Evolutionary conservation across 2,329 filamentous ascomycete species (phyloP).

Genomic region (Beauveria sp.): DNA sequence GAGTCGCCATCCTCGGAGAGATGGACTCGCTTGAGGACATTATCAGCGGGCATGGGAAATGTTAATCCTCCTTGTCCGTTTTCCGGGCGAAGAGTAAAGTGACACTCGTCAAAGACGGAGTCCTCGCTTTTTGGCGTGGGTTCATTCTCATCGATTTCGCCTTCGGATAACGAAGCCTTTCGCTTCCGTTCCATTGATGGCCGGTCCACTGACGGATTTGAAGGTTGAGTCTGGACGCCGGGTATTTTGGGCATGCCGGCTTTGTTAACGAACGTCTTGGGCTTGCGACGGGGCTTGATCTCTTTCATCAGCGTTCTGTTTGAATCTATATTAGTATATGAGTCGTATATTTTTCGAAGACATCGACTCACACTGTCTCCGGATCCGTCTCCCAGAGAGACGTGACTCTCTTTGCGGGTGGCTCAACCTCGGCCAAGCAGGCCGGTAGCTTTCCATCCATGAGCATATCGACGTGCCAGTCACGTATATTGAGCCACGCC

Average conservation of each 20-base stretch:
- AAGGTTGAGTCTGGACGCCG: too few species aligned
- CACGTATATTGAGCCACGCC: not conserved
- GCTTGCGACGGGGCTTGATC: not conserved
- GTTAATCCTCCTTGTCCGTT: not conserved
- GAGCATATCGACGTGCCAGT: conserved; percentile 9
- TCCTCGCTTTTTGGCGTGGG: too few species aligned
- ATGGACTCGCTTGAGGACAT: not conserved
- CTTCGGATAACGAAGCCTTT: not conserved
- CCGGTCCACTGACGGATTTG: too few species aligned
- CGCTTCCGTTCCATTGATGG: not conserved
- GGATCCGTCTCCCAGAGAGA: conserved; percentile 3
- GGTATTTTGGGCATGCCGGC: not conserved
- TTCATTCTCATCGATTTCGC: not conserved
- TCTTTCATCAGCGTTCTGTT: not conserved
- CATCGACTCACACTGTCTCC: not conserved
- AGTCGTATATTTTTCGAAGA: not conserved
- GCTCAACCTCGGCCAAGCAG: not conserved
- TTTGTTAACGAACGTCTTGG: not conserved
- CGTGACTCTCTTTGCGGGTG: not conserved
- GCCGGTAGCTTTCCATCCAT: conserved; percentile 4
- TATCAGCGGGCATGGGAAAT: not conserved
- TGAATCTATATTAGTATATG: not conserved
- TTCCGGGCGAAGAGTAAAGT: not conserved
- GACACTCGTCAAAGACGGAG: not conserved
- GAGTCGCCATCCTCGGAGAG: not conserved